These are phyloP conservation scores for Acorus calamus DNA, from an alignment of 106 monocot genomes.

Conservation along the genomic window DNA sequence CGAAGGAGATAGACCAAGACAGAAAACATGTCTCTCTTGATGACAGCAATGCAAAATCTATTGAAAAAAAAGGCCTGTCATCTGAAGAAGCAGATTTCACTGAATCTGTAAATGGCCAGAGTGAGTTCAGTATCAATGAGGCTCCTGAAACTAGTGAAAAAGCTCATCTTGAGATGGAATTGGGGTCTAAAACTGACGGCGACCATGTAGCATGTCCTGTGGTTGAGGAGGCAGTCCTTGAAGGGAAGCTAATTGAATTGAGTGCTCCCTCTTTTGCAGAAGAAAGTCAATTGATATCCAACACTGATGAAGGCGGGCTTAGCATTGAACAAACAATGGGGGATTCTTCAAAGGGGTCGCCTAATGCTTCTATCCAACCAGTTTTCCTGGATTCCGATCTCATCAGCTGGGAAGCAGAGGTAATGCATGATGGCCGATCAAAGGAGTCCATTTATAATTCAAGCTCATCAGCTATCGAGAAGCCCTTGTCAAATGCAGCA, in stretches of 20 bases:
- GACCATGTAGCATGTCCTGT: too few relatives aligned
- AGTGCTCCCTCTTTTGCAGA: conserved; percentile 15
- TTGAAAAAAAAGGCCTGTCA: conserved; percentile 11
- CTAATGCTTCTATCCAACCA: background rate
- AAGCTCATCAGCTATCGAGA: conserved; percentile 50
- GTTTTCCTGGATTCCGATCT: conserved; percentile 6
- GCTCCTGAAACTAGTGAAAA: too few relatives aligned
- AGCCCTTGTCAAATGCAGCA: conserved; percentile 15
- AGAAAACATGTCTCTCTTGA: background rate
- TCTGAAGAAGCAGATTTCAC: conserved; percentile 15
- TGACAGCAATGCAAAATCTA: conserved; percentile 4
- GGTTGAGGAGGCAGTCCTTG: too few relatives aligned
- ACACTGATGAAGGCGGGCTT: conserved; percentile 9
- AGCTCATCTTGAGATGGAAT: too few relatives aligned
- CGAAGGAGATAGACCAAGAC: conserved; percentile 11
- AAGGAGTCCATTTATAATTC: conserved; percentile 62
- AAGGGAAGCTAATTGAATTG: background rate
- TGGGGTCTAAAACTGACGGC: too few relatives aligned
- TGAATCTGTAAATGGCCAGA: too few relatives aligned
- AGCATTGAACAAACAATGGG: conserved; percentile 1
- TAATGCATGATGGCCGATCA: conserved; percentile 18
- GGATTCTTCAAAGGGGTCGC: background rate
- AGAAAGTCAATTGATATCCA: conserved; percentile 8
- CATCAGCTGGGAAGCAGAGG: conserved; percentile 5
- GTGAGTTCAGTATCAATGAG: too few relatives aligned